These are phyloP conservation scores for Sporothrix sp. DNA, from an alignment of 2,329 filamentous ascomycete genomes.

Conservation along the genomic window DNA sequence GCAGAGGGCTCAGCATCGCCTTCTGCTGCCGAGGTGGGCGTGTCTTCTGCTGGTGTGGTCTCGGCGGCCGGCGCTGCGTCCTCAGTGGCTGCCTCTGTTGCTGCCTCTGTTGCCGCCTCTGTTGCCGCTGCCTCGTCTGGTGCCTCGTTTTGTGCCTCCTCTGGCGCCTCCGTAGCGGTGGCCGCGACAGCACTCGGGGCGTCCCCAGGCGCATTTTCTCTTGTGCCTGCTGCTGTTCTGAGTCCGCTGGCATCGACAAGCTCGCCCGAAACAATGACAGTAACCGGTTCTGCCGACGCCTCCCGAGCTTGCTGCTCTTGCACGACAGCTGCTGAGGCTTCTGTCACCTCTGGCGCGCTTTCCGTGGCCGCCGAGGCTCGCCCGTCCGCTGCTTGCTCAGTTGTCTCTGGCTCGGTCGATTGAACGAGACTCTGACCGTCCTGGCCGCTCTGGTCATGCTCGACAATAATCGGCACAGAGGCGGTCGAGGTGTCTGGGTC, in stretches of 20 bases:
- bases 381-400: not conserved
- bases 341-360: not conserved
- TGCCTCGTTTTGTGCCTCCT: not conserved
- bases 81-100: not conserved
- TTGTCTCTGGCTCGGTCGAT: too few relatives aligned
- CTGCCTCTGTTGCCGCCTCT: too few relatives aligned
- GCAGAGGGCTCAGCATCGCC: not conserved
- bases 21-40: not conserved
- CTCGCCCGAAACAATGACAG: not conserved
- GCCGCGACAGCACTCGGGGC: not conserved
- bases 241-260: not conserved
- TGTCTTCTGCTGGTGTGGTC: not conserved
- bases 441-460: conserved; percentile 21
- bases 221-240: not conserved
- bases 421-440: too few relatives aligned
- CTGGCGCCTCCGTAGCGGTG: not conserved
- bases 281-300: not conserved
- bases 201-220: not conserved
- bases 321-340: not conserved
- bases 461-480: conserved; percentile 32
- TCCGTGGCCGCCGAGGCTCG: not conserved
- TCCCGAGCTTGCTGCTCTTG: not conserved
- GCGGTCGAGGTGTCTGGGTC: conserved; percentile 6
- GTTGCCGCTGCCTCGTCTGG: not conserved
- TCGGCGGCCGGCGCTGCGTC: not conserved